Evolutionary conservation across 495 filamentous ascomycete genomes (phyloP).

Genomic region (Lophiostoma macrostomum): DNA sequence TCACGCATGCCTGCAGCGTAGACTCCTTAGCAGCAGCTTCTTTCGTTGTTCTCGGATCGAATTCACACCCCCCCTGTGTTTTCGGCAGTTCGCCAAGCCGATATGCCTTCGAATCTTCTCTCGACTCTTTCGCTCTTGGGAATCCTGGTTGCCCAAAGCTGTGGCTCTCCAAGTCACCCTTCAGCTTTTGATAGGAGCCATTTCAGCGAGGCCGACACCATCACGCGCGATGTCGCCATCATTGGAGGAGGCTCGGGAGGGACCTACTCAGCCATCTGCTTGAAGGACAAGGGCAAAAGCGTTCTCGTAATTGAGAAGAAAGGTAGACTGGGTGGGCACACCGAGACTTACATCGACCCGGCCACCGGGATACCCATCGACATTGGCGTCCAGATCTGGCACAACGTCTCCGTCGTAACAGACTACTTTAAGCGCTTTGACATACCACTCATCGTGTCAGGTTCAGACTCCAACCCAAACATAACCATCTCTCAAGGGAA

Average conservation of each 20-base stretch:
- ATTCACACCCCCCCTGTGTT: no score
- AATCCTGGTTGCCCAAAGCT: no score
- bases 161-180: no score
- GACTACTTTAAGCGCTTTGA: slow-evolving; percentile 45
- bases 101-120: no score
- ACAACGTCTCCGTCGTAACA: slow-evolving; percentile 40
- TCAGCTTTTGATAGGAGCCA: no score
- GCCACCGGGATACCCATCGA: slow-evolving; percentile 44
- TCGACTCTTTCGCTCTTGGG: no score
- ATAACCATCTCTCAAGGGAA: background rate
- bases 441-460: background rate
- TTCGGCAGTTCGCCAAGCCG: no score
- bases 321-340: slow-evolving; percentile 45
- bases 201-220: no score
- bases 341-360: slow-evolving; percentile 46
- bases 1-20: no score
- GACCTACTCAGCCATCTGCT: slow-evolving; percentile 48
- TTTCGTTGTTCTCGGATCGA: no score
- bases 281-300: slow-evolving; percentile 45
- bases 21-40: no score
- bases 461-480: background rate
- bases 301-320: slow-evolving; percentile 48
- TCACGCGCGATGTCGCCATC: slow-evolving; percentile 45
- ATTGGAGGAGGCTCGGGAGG: slow-evolving; percentile 51
- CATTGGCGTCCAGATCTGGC: slow-evolving; percentile 46